Percentiles rank a stretch among this genome's conserved stretches.
Evolutionary conservation across 139 green algal species (phyloP).

Genomic region (Pseudopediastrum boryanum): DNA sequence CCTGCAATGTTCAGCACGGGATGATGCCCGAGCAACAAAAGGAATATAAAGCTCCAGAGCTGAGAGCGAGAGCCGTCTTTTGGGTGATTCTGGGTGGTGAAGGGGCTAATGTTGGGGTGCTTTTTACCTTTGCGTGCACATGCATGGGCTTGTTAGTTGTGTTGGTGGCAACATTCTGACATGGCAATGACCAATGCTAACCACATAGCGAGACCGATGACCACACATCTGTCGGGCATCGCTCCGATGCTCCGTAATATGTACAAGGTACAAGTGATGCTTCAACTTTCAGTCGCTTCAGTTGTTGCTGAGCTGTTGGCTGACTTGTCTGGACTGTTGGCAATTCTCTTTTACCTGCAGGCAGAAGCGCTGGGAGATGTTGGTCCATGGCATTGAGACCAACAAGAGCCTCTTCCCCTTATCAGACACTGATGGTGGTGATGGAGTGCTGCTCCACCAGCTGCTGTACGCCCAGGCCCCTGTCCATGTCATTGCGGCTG

Average conservation of each 20-base stretch:
- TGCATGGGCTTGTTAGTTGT: too few relatives aligned
- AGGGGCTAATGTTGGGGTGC: too few relatives aligned
- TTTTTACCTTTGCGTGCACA: too few relatives aligned
- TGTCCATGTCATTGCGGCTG: neutral
- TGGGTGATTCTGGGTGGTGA: too few relatives aligned
- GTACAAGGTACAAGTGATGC: neutral
- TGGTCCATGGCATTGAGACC: neutral
- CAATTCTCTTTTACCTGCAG: conserved; percentile 2
- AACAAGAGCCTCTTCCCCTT: neutral
- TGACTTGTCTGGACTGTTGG: neutral
- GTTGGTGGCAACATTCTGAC: neutral
- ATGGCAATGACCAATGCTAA: neutral
- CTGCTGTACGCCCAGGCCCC: conserved; percentile 13
- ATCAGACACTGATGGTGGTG: neutral
- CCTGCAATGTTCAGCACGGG: too few relatives aligned
- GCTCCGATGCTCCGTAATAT: neutral
- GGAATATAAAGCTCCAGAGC: too few relatives aligned
- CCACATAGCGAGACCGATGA: neutral
- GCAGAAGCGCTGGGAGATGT: conserved; percentile 25
- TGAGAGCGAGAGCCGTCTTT: too few relatives aligned
- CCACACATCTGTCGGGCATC: neutral
- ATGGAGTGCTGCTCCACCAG: conserved; percentile 2
- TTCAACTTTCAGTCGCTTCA: neutral
- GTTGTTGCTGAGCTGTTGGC: neutral
- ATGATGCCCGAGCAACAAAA: too few relatives aligned